Conservation (phyloP, 495 filamentous ascomycete genomes). For the Ramalina peruviana region DNA sequence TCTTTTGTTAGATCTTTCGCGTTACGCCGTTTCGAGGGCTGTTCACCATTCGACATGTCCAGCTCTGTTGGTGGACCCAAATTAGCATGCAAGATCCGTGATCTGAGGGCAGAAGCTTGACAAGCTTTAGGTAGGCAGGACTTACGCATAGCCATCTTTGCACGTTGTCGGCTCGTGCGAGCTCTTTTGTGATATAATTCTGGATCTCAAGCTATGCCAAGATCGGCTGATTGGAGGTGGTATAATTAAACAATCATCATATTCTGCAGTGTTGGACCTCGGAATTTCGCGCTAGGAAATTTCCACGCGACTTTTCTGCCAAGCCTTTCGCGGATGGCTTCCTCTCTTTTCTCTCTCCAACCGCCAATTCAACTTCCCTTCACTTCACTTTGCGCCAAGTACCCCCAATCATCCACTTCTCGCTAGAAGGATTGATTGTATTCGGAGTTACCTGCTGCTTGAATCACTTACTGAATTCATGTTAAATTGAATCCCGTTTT, state of each 20-base stretch:
- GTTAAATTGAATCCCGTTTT: background rate
- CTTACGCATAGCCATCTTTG: conserved; percentile 53
- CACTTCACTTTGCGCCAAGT: conserved; percentile 4
- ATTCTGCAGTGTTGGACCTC: background rate
- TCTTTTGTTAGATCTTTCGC: conserved; percentile 17
- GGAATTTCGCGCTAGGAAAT: conserved; percentile 5
- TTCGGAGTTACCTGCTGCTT: conserved; percentile 1
- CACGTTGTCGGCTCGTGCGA: background rate
- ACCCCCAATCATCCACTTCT: background rate
- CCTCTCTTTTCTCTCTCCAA: background rate
- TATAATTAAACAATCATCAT: background rate
- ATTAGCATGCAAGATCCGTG: no score
- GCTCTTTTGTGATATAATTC: background rate
- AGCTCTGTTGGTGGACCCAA: conserved; percentile 33
- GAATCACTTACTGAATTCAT: background rate
- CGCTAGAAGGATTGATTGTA: background rate
- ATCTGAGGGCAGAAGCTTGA: no score
- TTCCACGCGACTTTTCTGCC: conserved; percentile 14
- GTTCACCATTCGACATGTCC: conserved; percentile 60
- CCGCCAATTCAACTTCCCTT: background rate
- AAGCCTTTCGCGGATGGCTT: background rate
- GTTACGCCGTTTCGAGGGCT: background rate
- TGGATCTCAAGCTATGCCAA: background rate
- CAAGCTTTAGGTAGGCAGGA: conserved; percentile 9
- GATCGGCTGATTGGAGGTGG: background rate